Conservation (phyloP, 169 alveolate genomes). For the Miamiensis avidus region DNA sequence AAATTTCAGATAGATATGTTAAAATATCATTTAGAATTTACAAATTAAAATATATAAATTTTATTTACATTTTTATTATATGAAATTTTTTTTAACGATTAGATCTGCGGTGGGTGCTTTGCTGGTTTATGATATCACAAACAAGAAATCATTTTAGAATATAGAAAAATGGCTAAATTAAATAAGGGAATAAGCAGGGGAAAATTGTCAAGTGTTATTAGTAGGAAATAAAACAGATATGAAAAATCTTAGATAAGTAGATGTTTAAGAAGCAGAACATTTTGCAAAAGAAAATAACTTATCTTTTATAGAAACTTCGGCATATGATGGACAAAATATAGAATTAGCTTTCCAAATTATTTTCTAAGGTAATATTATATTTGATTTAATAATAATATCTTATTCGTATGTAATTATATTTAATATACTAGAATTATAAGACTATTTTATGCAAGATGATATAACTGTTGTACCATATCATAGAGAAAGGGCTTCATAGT, state of each 20-base stretch:
- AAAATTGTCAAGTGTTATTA: slow-evolving; percentile 45
- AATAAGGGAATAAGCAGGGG: slow-evolving; percentile 50
- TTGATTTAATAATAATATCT: background rate
- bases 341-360: slow-evolving; percentile 23
- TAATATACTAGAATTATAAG: background rate
- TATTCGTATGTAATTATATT: too few species aligned
- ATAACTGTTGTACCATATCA: background rate
- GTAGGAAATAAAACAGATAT: slow-evolving; percentile 73
- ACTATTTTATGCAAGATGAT: background rate
- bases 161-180: slow-evolving; percentile 62
- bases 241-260: slow-evolving; percentile 40
- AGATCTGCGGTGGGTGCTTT: slow-evolving; percentile 67
- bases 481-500: background rate
- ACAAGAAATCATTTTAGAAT: slow-evolving; percentile 59
- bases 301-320: slow-evolving; percentile 37
- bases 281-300: slow-evolving; percentile 49
- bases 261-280: slow-evolving; percentile 42
- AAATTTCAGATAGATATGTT: background rate
- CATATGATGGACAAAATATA: slow-evolving; percentile 38
- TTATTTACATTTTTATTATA: too few species aligned
- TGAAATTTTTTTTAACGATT: background rate
- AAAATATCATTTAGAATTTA: too few species aligned
- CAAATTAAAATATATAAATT: too few species aligned
- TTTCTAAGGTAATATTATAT: slow-evolving; percentile 3
- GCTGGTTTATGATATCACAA: slow-evolving; percentile 65